These are phyloP conservation scores for Zangia roseola DNA, from an alignment of 768 basidiomycete species.

Conservation along the genomic window DNA sequence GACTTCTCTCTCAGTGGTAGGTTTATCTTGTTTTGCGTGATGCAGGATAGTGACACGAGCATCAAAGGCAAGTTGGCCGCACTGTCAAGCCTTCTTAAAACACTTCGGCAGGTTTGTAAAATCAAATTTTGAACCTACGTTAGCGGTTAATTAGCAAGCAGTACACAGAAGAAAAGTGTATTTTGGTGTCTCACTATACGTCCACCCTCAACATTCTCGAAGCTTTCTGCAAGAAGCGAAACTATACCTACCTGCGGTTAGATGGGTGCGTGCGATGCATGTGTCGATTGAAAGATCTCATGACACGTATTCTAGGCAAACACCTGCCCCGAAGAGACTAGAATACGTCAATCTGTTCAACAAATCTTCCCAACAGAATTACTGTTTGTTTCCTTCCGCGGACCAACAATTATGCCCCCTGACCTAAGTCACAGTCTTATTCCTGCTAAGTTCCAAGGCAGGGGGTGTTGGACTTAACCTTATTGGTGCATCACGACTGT, in stretches of 20 bases:
- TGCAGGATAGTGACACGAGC: slow-evolving; percentile 3
- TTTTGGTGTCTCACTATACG: slow-evolving; percentile 96
- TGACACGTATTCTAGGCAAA: slow-evolving; percentile 50
- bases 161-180: slow-evolving; percentile 90
- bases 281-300: not conserved
- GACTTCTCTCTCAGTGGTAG: slow-evolving; percentile 82
- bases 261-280: slow-evolving; percentile 61
- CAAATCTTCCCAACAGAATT: slow-evolving; percentile 61
- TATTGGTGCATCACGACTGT: slow-evolving; percentile 85
- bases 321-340: slow-evolving; percentile 73
- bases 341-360: slow-evolving; percentile 91
- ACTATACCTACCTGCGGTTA: slow-evolving; percentile 78
- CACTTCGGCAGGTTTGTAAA: slow-evolving; percentile 52
- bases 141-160: slow-evolving; percentile 26
- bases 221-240: slow-evolving; percentile 71
- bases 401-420: not conserved
- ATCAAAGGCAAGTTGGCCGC: slow-evolving; percentile 69
- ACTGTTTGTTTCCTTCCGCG: slow-evolving; percentile 48
- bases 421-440: slow-evolving; percentile 58
- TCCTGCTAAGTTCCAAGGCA: slow-evolving; percentile 91
- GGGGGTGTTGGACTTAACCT: slow-evolving; percentile 94
- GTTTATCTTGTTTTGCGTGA: slow-evolving; percentile 11
- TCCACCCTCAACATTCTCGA: slow-evolving; percentile 92
- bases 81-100: slow-evolving; percentile 60
- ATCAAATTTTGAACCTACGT: not conserved